Evolutionary conservation across 768 basidiomycete genomes (phyloP), one percentile per base, ranked within the genome.

Genomic region (Hericium erinaceus): DNA sequence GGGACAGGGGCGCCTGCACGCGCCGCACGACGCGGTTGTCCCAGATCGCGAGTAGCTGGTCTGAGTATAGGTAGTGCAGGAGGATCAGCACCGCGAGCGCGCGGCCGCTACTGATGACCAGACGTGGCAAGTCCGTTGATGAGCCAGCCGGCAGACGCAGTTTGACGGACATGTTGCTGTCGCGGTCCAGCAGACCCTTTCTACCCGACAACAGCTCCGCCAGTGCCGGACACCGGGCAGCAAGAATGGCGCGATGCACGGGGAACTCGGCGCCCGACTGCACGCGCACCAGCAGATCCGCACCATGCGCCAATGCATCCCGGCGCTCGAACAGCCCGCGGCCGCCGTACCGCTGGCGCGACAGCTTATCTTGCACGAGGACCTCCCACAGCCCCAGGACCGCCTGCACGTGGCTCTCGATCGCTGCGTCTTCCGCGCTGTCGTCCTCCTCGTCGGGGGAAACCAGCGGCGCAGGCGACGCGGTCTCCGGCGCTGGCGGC

Each of bases 31-130:
- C 75, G 16, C 92, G 81, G 12, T 77, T 75, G 67, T 98, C 94
- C 91, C 93, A 95, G 13, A 94, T 69, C 0, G 91, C 84, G 11
- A 91, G 74, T 1, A 95, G 69, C 41, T 84, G 80, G 67, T 99
- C 95, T 1, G 89, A 80, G 70, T 98, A 98, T n/a, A 98, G 70
- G 65, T 93, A 98, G 22, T 84, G 78, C 18, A 97, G 68, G 18
- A 98, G 73, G 20, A 95, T 77, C 15, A 97, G 78, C 15, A 87
- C 69, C 0, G 91, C 73, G 7, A 95, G 71, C 0, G 86, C 77
- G 48, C 83, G 80, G 59, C 81, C 82, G 2, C 82, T 82, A 0
- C 73, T 65, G 48, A 95, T 64, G 16, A 67, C 66, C 1, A 88
- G 66, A 12, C 70, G 68, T 18, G 57, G 59, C 6, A 55, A 26